A percentile compares a stretch with the other conserved stretches of the same genome.
Evolutionary conservation across 495 filamentous ascomycete genomes (phyloP).

Genomic region (Articulospora tetracladia): DNA sequence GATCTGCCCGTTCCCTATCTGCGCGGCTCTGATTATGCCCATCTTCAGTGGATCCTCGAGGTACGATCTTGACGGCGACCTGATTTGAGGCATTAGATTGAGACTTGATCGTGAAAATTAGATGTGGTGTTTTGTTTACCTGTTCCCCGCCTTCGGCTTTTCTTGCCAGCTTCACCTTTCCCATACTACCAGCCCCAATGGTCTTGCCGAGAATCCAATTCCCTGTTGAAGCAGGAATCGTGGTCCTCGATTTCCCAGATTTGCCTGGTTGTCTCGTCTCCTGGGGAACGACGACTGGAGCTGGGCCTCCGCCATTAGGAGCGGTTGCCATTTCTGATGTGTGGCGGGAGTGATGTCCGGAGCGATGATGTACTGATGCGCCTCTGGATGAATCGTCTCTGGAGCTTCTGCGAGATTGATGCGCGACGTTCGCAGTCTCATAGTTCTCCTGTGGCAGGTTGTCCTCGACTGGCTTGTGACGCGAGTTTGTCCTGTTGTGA

Average conservation of each 20-base stretch:
- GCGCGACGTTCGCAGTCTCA: constrained; percentile 37
- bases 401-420: constrained; percentile 35
- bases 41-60: constrained; percentile 81
- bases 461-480: constrained; percentile 29
- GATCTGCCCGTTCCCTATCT: constrained; percentile 83
- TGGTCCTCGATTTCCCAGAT: constrained; percentile 65
- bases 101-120: neutral
- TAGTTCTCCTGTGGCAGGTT: constrained; percentile 35
- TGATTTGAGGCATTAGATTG: constrained; percentile 28
- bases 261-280: constrained; percentile 46
- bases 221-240: constrained; percentile 77
- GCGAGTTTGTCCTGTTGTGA: constrained; percentile 32
- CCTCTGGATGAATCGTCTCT: constrained; percentile 14
- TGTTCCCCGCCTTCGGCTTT: constrained; percentile 79
- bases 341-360: constrained; percentile 11
- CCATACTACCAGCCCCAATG: constrained; percentile 97
- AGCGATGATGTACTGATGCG: constrained; percentile 5
- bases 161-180: constrained; percentile 85
- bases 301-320: constrained; percentile 42
- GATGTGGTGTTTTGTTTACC: constrained; percentile 38
- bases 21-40: constrained; percentile 62
- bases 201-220: constrained; percentile 95
- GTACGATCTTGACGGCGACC: constrained; percentile 98
- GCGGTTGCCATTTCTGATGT: constrained; percentile 23
- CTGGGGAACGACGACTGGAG: constrained; percentile 35